Conservation (phyloP, 257 asterid species). For the Solanum medicagineum region DNA sequence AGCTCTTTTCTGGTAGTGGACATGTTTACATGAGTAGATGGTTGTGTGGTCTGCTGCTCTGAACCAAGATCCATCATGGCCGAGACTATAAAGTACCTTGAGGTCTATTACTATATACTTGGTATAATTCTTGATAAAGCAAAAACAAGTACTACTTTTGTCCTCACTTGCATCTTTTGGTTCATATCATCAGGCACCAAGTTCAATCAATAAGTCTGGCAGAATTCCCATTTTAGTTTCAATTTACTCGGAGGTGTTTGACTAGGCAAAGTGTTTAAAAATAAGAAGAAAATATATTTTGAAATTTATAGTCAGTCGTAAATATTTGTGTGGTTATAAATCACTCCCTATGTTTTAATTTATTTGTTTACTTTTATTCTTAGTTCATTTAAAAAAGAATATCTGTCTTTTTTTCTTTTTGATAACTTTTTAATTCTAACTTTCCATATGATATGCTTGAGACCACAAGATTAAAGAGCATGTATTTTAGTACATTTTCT, state of each 20-base stretch:
- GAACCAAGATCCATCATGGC: slow-evolving; percentile 16
- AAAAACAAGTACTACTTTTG: background rate
- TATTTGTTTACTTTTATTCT: background rate
- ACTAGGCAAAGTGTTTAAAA: background rate
- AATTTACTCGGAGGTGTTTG: background rate
- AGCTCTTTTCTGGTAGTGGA: slow-evolving; percentile 49
- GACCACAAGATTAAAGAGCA: background rate
- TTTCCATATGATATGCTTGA: too few relatives aligned
- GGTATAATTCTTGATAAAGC: background rate
- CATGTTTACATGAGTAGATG: slow-evolving; percentile 9
- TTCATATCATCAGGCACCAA: background rate
- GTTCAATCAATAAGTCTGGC: background rate
- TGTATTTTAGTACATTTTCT: background rate
- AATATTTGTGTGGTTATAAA: background rate
- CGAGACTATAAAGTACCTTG: background rate
- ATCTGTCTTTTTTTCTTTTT: background rate
- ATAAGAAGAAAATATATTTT: background rate
- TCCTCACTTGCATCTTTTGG: background rate
- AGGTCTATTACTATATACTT: background rate
- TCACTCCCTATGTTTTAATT: background rate
- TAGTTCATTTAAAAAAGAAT: background rate
- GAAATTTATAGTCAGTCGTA: background rate
- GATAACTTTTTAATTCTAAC: too few relatives aligned
- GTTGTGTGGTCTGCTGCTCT: slow-evolving; percentile 10
- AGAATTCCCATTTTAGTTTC: slow-evolving; percentile 5